These are phyloP conservation scores for Mucor indicus DNA, from an alignment of 371 early-diverging fungal species.

Conservation along the genomic window DNA sequence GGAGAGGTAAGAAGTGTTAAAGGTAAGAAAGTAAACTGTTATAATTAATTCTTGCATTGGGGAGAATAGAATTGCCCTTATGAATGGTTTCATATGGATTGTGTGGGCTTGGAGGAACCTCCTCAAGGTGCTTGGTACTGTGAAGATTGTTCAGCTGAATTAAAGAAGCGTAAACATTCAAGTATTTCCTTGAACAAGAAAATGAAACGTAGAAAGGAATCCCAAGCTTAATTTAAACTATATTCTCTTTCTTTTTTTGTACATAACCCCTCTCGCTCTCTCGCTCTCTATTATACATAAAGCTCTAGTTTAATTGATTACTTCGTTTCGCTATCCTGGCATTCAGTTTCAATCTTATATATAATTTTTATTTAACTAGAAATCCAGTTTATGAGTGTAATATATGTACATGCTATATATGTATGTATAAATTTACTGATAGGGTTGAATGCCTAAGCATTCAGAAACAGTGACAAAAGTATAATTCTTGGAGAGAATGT, in stretches of 20 bases:
- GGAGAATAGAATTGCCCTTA: constrained; percentile 56
- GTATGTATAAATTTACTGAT: too few species aligned
- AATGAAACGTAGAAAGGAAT: constrained; percentile 17
- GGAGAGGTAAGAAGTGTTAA: constrained; percentile 83
- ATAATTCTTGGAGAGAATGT: constrained; percentile 31
- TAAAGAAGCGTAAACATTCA: constrained; percentile 30
- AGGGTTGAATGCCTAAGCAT: constrained; percentile 22
- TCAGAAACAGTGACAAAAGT: constrained; percentile 47
- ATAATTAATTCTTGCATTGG: too few species aligned
- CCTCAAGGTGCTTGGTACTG: constrained; percentile 95
- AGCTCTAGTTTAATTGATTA: too few species aligned
- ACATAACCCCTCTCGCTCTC: too few species aligned
- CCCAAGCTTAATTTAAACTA: constrained; percentile 2
- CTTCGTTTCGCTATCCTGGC: too few species aligned
- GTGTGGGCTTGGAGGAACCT: constrained; percentile 81
- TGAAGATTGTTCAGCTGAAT: constrained; percentile 61
- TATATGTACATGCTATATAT: too few species aligned
- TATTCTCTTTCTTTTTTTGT: not conserved
- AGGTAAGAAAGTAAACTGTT: too few species aligned
- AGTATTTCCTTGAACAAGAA: constrained; percentile 2
- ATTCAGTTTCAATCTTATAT: too few species aligned
- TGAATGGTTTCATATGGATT: constrained; percentile 96
- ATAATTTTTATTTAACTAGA: too few species aligned
- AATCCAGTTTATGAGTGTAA: too few species aligned
- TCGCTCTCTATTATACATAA: too few species aligned